Evolutionary conservation across 768 basidiomycete species (phyloP).

Genomic region (Panellus pusillus): DNA sequence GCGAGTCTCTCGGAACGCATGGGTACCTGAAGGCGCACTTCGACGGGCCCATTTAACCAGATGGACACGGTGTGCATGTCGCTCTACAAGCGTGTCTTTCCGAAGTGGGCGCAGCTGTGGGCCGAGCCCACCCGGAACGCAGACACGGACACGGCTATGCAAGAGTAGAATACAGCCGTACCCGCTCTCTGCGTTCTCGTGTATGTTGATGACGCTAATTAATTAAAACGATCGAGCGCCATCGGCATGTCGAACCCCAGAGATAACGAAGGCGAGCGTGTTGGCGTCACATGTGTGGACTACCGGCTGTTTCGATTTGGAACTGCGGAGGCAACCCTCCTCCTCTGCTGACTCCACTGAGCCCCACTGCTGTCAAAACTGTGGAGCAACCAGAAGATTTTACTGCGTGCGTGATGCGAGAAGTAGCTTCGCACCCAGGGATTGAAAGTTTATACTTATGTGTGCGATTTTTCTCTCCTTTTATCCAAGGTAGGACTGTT

Average conservation of each 20-base stretch:
- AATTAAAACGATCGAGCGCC: slow-evolving; percentile 9
- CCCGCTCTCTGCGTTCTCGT: background rate
- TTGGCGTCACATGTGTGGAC: too few species aligned
- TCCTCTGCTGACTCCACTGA: too few species aligned
- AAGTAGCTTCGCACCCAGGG: too few species aligned
- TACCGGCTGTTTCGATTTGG: too few species aligned
- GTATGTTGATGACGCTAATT: slow-evolving; percentile 1
- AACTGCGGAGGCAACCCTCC: too few species aligned
- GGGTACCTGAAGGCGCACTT: slow-evolving; percentile 97
- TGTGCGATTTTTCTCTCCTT: too few species aligned
- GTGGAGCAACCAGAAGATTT: too few species aligned
- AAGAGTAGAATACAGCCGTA: slow-evolving; percentile 41
- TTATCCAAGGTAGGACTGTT: too few species aligned
- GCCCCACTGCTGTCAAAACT: background rate
- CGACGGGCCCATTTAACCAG: slow-evolving; percentile 88
- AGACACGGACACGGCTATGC: slow-evolving; percentile 35
- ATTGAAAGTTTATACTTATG: too few species aligned
- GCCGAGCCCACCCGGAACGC: slow-evolving; percentile 25
- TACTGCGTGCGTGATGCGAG: too few species aligned
- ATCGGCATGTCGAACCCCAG: background rate
- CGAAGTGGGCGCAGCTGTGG: slow-evolving; percentile 76
- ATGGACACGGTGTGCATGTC: slow-evolving; percentile 98
- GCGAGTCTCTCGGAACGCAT: slow-evolving; percentile 92
- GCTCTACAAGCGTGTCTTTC: slow-evolving; percentile 92
- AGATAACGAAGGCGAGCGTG: too few species aligned